A percentile compares a stretch with the other conserved stretches of the same genome.
phyloP scores from a whole-genome alignment of 148 eudicot genomes.

The Nepenthes mirabilis region DNA sequence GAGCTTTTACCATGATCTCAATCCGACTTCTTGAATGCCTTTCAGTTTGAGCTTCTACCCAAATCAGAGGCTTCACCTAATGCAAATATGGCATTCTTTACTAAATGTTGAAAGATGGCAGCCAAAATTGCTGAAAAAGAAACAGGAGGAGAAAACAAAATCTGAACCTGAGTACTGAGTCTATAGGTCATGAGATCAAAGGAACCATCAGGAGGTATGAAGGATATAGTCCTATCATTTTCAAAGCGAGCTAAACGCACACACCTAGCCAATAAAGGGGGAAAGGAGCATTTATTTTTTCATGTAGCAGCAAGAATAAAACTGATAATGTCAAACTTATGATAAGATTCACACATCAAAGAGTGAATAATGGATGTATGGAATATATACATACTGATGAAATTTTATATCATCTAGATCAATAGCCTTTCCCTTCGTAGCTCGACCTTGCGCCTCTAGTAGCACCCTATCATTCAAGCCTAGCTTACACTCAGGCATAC shows the following conservation, averaged over 20 bases:
- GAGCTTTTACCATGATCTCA: constrained; percentile 81
- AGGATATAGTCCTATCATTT: constrained; percentile 90
- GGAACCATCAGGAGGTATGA: constrained; percentile 95
- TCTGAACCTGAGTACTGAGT: constrained; percentile 81
- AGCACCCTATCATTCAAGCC: constrained; percentile 92
- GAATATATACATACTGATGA: constrained; percentile 59
- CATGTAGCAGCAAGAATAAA: background rate
- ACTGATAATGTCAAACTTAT: background rate
- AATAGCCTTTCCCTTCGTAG: constrained; percentile 89
- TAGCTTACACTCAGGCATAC: constrained; percentile 99
- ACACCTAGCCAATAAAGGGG: constrained; percentile 32
- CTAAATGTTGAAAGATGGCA: background rate
- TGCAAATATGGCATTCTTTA: background rate
- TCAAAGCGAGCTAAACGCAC: constrained; percentile 95
- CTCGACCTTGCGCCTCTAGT: constrained; percentile 83
- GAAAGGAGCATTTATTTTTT: background rate
- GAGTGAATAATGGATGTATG: too few relatives aligned
- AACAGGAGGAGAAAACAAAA: background rate
- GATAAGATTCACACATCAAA: background rate
- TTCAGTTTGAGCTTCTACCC: constrained; percentile 98
- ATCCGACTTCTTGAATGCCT: constrained; percentile 87
- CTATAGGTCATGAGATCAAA: constrained; percentile 98
- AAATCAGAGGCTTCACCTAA: constrained; percentile 92
- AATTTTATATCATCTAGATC: constrained; percentile 96
- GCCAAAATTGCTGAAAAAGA: background rate